These are phyloP conservation scores for Penicillium brasilianum DNA, from an alignment of 2,329 filamentous ascomycete species.

Conservation along the genomic window DNA sequence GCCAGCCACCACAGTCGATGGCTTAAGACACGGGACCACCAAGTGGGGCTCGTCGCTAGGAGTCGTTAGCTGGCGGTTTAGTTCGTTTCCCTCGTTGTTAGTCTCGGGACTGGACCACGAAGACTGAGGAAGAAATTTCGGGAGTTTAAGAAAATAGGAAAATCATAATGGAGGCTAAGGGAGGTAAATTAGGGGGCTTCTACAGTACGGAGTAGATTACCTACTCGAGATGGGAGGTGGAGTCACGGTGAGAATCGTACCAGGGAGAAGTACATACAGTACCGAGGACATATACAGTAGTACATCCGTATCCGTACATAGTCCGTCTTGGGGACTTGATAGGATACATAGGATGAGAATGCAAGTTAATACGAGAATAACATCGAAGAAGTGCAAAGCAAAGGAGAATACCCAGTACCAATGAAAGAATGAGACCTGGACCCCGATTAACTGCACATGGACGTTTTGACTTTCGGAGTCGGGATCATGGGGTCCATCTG, in stretches of 20 bases:
- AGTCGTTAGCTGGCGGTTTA: slow-evolving; percentile 1
- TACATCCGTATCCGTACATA: not conserved
- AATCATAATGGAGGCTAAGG: slow-evolving; percentile 12
- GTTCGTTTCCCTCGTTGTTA: slow-evolving; percentile 10
- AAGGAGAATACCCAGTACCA: not conserved
- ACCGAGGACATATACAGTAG: no score
- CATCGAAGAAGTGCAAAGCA: not conserved
- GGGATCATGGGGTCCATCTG: slow-evolving; percentile 20
- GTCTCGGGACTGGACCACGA: slow-evolving; percentile 5
- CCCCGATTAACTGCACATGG: not conserved
- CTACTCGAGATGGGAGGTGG: not conserved
- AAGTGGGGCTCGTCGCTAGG: slow-evolving; percentile 20
- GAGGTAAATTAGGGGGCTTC: slow-evolving; percentile 29
- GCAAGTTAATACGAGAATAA: slow-evolving; percentile 8
- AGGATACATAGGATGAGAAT: not conserved
- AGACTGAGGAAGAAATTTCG: slow-evolving; percentile 14
- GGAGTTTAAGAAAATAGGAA: not conserved
- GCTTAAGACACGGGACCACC: slow-evolving; percentile 28
- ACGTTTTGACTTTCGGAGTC: not conserved
- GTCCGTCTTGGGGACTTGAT: not conserved
- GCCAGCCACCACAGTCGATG: slow-evolving; percentile 27
- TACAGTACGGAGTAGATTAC: no score
- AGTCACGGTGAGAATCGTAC: not conserved
- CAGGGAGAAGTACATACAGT: not conserved
- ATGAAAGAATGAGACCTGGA: not conserved